Conservation (phyloP, 139 green algal genomes). For the Chara braunii region DNA sequence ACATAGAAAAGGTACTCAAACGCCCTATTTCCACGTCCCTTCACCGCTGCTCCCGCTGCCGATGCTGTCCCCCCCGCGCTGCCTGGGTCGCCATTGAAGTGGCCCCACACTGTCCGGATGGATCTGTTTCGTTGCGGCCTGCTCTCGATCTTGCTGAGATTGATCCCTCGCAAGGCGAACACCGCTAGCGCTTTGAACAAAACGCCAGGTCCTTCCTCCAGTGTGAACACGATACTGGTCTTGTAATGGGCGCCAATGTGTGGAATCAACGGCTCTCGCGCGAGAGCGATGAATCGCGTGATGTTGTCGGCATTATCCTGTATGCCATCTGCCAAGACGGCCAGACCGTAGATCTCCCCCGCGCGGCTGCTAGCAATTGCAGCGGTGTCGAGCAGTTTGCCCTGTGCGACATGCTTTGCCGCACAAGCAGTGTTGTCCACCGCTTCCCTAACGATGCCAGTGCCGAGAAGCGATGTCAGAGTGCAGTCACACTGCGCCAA, state of each 20-base stretch:
- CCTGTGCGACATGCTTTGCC: constrained; percentile 46
- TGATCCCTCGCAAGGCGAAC: constrained; percentile 92
- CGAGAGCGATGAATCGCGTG: constrained; percentile 89
- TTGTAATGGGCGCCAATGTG: constrained; percentile 35
- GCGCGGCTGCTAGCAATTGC: constrained; percentile 62
- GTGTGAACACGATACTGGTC: constrained; percentile 85
- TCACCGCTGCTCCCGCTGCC: no score
- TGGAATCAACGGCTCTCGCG: constrained; percentile 68
- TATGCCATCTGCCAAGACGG: constrained; percentile 65
- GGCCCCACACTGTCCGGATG: no score
- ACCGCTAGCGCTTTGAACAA: constrained; percentile 94
- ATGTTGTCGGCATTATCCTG: constrained; percentile 72
- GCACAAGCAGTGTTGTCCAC: constrained; percentile 89
- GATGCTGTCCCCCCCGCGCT: no score
- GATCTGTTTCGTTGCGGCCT: constrained; percentile 71
- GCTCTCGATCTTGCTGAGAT: constrained; percentile 95
- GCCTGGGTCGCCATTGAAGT: no score
- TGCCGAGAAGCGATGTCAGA: constrained; percentile 2
- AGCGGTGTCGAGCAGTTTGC: constrained; percentile 40
- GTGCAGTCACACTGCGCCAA: constrained; percentile 46
- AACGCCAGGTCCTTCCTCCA: constrained; percentile 65
- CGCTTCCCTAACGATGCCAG: constrained; percentile 64
- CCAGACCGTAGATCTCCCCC: constrained; percentile 52
- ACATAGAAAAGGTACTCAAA: constrained; percentile 99
- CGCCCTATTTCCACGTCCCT: no score